These are phyloP conservation scores for Candolleomyces aberdarensis DNA, from an alignment of 768 basidiomycete genomes.

Conservation along the genomic window DNA sequence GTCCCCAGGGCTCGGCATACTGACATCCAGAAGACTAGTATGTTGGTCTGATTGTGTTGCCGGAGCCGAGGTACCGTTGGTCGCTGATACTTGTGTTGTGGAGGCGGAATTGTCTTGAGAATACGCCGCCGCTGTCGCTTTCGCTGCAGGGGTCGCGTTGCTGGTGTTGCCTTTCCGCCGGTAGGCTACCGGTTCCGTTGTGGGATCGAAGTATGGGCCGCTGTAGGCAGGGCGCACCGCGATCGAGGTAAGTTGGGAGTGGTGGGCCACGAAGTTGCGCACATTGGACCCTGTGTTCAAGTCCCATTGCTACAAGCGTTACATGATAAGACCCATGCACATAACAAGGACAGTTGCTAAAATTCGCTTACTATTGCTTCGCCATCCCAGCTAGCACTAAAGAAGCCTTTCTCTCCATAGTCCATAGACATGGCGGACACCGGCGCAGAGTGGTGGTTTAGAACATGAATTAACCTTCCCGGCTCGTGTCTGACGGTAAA, in stretches of 20 bases:
- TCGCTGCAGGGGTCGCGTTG: neutral
- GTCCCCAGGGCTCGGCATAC: neutral
- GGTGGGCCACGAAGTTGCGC: constrained; percentile 77
- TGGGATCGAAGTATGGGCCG: constrained; percentile 7
- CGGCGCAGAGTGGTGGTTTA: constrained; percentile 75
- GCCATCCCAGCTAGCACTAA: constrained; percentile 95
- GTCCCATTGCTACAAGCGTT: constrained; percentile 87
- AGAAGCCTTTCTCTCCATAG: constrained; percentile 79
- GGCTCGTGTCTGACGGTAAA: constrained; percentile 93
- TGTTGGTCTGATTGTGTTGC: no score
- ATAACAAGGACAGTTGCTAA: neutral
- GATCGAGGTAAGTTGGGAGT: constrained; percentile 80
- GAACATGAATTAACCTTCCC: constrained; percentile 68
- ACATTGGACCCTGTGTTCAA: constrained; percentile 83
- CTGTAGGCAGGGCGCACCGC: constrained; percentile 59
- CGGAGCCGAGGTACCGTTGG: no score
- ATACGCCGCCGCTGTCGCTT: no score
- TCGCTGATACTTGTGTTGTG: no score
- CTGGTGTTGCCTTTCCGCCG: neutral
- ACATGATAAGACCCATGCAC: constrained; percentile 5
- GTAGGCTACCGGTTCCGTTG: neutral
- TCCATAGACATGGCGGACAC: constrained; percentile 83
- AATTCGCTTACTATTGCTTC: constrained; percentile 66
- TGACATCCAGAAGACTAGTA: no score
- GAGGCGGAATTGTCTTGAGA: no score